Evolutionary conservation across 2,329 filamentous ascomycete genomes (phyloP).

Genomic region (Zopfia rhizophila): DNA sequence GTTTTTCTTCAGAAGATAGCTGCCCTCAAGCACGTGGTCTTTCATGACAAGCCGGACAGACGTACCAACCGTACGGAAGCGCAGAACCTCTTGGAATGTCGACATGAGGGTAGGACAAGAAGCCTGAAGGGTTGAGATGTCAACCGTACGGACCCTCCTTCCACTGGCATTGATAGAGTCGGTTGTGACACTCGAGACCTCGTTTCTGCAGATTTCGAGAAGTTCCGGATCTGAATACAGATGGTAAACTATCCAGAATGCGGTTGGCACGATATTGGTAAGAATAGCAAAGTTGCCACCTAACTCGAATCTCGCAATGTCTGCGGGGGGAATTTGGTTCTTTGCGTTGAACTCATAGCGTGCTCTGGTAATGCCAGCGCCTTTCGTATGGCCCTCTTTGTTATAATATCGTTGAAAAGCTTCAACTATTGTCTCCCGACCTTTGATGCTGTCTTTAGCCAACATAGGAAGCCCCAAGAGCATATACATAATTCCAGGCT

Average conservation of each 20-base stretch:
- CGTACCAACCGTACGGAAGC: conserved; percentile 42
- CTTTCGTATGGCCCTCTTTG: conserved; percentile 41
- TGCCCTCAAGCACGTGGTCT: conserved; percentile 40
- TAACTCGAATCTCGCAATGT: conserved; percentile 52
- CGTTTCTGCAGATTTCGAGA: conserved; percentile 36
- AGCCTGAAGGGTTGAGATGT: conserved; percentile 46
- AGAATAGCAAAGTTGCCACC: conserved; percentile 50
- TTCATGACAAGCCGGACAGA: conserved; percentile 44
- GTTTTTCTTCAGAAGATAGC: conserved; percentile 46
- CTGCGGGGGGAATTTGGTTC: conserved; percentile 40
- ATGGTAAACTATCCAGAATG: conserved; percentile 53
- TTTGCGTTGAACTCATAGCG: conserved; percentile 43
- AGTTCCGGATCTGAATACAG: conserved; percentile 45
- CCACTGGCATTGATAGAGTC: conserved; percentile 8
- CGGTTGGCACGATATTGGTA: conserved; percentile 49
- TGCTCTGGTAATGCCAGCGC: conserved; percentile 42
- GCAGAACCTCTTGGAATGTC: conserved; percentile 53
- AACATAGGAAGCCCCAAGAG: conserved; percentile 31
- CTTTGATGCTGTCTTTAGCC: conserved; percentile 37
- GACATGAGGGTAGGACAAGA: conserved; percentile 52
- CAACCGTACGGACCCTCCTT: conserved; percentile 21
- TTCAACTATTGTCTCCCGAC: conserved; percentile 44
- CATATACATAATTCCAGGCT: too few species aligned
- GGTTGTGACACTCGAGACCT: conserved; percentile 7
- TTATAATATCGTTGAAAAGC: conserved; percentile 52